Evolutionary conservation across 305 asterid species (phyloP).

Genomic region (Fraxinus dipetala): DNA sequence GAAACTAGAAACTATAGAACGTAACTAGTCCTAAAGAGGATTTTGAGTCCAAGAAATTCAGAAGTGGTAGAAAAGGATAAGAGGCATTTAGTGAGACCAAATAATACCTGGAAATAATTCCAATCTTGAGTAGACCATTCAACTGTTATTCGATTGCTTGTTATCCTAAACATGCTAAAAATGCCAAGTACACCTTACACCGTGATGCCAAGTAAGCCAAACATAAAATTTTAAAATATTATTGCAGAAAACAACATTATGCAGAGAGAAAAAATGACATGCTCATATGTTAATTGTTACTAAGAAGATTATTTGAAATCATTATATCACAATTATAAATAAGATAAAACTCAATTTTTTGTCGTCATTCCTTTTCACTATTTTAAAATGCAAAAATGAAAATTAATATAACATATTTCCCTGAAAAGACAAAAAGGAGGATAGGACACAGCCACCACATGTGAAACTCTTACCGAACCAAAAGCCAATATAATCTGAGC

Average conservation of each 20-base stretch:
- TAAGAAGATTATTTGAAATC: slow-evolving; percentile 4
- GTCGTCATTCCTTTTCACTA: not conserved
- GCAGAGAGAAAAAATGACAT: not conserved
- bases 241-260: slow-evolving; percentile 2
- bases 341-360: not conserved
- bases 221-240: not conserved
- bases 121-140: slow-evolving; percentile 33
- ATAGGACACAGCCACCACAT: slow-evolving; percentile 24
- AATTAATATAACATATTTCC: slow-evolving; percentile 1
- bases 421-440: slow-evolving; percentile 8
- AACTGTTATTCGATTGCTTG: slow-evolving; percentile 24
- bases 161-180: slow-evolving; percentile 22
- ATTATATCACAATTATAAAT: not conserved
- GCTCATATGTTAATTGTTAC: slow-evolving; percentile 2
- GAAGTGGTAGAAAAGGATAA: slow-evolving; percentile 36
- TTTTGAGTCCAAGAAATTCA: slow-evolving; percentile 33
- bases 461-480: slow-evolving; percentile 80
- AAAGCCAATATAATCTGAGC: slow-evolving; percentile 36
- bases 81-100: slow-evolving; percentile 27
- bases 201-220: not conserved
- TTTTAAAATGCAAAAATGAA: not conserved
- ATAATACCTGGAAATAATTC: slow-evolving; percentile 50
- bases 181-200: not conserved
- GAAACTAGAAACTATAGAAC: slow-evolving; percentile 45
- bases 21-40: slow-evolving; percentile 36